A percentile compares a stretch with the other conserved stretches of the same genome.
These are phyloP conservation scores for Dictyostelium discoideum DNA, from an alignment of 78 protist species.

Conservation along the genomic window DNA sequence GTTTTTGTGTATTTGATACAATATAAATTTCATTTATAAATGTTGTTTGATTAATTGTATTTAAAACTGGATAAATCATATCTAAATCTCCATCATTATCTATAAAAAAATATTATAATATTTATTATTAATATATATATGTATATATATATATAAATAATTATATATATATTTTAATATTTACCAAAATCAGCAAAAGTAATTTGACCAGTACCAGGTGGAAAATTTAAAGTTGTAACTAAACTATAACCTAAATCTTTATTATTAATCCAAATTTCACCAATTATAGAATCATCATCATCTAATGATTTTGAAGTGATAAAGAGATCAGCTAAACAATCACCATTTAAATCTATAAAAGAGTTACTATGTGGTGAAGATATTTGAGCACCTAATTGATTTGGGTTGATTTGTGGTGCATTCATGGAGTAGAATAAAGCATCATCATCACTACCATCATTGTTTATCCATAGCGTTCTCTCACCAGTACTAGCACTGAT, in stretches of 20 bases:
- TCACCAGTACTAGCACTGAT: not conserved
- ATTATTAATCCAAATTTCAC: conserved; percentile 79
- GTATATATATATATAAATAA: not conserved
- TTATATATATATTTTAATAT: not conserved
- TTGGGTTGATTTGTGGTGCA: not conserved
- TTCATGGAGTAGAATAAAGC: not conserved
- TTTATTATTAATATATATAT: not conserved
- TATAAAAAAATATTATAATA: not conserved
- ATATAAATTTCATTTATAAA: conserved; percentile 44
- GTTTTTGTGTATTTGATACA: conserved; percentile 69
- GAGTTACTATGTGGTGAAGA: conserved; percentile 37
- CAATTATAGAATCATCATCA: not conserved
- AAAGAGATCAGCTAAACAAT: conserved; percentile 84
- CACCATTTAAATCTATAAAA: conserved; percentile 85
- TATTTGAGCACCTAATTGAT: not conserved
- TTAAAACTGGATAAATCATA: conserved; percentile 82
- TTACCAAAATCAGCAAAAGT: conserved; percentile 84
- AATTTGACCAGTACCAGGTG: conserved; percentile 79
- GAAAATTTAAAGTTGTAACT: conserved; percentile 3
- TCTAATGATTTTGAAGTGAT: not conserved
- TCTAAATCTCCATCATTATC: conserved; percentile 85
- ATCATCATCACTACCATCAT: not conserved
- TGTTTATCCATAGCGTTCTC: conserved; percentile 63
- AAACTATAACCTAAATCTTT: conserved; percentile 33
- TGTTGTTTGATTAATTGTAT: conserved; percentile 8